Percentiles rank a stretch among this genome's conserved stretches.
phyloP scores from a whole-genome alignment of 176 grass and related monocot genomes.

The Areca catechu region DNA sequence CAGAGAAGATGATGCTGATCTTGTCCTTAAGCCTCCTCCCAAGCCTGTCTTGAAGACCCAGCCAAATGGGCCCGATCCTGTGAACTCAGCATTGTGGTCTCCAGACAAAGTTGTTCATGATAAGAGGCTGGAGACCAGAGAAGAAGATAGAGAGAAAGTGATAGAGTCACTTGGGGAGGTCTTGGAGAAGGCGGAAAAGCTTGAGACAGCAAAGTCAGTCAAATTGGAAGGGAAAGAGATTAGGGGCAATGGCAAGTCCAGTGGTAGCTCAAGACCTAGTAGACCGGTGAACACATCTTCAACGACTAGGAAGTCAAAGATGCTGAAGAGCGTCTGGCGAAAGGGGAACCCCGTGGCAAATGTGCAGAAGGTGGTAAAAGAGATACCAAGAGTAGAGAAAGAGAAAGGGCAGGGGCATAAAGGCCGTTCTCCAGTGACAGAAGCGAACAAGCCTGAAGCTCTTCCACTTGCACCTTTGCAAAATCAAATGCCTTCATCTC shows the following conservation, averaged over 20 bases:
- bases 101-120: slow-evolving; percentile 11
- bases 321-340: slow-evolving; percentile 80
- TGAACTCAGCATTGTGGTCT: slow-evolving; percentile 26
- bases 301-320: slow-evolving; percentile 37
- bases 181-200: slow-evolving; percentile 79
- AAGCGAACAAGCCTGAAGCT: slow-evolving; percentile 20
- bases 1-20: slow-evolving; percentile 23
- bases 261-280: slow-evolving; percentile 24
- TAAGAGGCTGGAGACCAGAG: slow-evolving; percentile 16
- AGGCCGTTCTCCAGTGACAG: not conserved
- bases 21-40: slow-evolving; percentile 58
- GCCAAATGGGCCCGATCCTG: slow-evolving; percentile 34
- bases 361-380: slow-evolving; percentile 52
- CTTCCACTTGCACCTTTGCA: slow-evolving; percentile 16
- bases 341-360: slow-evolving; percentile 73
- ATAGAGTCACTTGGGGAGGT: slow-evolving; percentile 69
- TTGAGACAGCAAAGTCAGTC: slow-evolving; percentile 37
- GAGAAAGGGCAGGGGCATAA: slow-evolving; percentile 18
- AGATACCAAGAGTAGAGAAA: slow-evolving; percentile 38
- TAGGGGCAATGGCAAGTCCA: slow-evolving; percentile 20
- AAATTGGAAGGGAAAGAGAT: slow-evolving; percentile 19
- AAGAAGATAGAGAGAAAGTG: slow-evolving; percentile 60
- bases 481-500: slow-evolving; percentile 20
- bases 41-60: slow-evolving; percentile 34
- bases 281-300: slow-evolving; percentile 27